Evolutionary conservation across 257 asterid species (phyloP), one percentile per base, ranked within the genome.

Genomic region (Fraxinus pennsylvanica): DNA sequence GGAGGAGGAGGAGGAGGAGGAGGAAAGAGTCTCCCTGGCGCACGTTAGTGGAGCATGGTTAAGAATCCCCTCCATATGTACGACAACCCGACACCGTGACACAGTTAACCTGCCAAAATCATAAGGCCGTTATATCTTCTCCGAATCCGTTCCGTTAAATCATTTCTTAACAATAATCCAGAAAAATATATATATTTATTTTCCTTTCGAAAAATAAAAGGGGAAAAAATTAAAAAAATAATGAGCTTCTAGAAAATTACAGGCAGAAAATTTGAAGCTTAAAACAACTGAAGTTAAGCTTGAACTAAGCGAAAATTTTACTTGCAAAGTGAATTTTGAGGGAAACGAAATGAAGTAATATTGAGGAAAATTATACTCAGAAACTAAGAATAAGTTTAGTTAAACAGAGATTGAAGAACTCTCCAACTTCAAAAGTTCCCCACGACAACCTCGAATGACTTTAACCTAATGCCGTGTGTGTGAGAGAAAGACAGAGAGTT

Each of bases 11-110:
- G 71, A 76, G 32, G 32, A 30, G 32, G 32, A 30, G 32, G 3
- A 74, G 30, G 71, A 76, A 4, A 76, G 74, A 80, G 83, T 57
- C 78, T 82, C 81, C 76, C 29, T 76, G 45, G 94, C 90, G 90
- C 88, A 88, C 75, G 90, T 89, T 87, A 91, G 92, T 86, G 81
- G 39, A 67, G 77, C 71, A 73, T 77, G 81, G 79, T 80, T 77
- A 76, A 82, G 86, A 45, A 82, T 80, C 80, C 81, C 84, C 86
- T 85, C 92, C 96, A 89, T 89, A 41, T 74, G 84, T 88, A 72
- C 85, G 79, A 81, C 52, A 59, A 39, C 45, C 27, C 9, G 50
- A 73, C 69, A 70, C 69, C 30, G 33, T 57, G 59, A 73, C 69
- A 70, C 69, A 39, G 33, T 57, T 81, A 45, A 63, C 87, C 93